Evolutionary conservation across 2,329 filamentous ascomycete genomes (phyloP), one percentile per base, ranked within the genome.

Genomic region (Colletotrichum higginsianum): DNA sequence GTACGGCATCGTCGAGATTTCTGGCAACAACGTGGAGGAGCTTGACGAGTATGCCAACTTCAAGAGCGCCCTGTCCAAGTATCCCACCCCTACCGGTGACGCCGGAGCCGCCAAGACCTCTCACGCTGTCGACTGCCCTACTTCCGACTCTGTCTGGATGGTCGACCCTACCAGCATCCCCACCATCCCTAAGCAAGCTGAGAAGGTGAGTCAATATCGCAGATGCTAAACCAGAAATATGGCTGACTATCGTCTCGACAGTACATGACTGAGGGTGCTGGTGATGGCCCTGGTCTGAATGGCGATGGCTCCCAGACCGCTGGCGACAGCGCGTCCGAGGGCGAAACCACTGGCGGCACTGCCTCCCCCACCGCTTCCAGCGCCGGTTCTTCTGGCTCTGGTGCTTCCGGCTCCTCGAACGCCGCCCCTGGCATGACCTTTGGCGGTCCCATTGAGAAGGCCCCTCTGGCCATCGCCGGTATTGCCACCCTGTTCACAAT

Each of bases 1-100:
- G 56, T 98, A 91, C 82, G 96, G 95, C 75, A 91, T 97, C 71
- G 94, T 95, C 79, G 84, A 89, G 69, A 86, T 96, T 78, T 79
- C 82, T 57, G 88, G 87, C 74, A 77, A 82, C 79, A 82, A 82
- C 38, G 87, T 93, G 70, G 84, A 84, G 42, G 88, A 92, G 74
- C 83, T 87, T 44, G 74, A 82, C 50, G 93, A 96, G 78, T 97
- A 92, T 82, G 80, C 83, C 57, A 82, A 82, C 73, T 86, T 89
- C 77, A 83, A 85, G 76, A 80, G 78, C 13, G 87, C 87, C 61
- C 80, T 90, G 67, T 75, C 80, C 62, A 81, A 84, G 63, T 85
- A 88, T 80, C 82, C 88, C 35, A 81, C 84, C 7, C 88, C 89
- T 18, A 84, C 83, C 23, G 88, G 86, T 52, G 75, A 83, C 62